Conservation (phyloP, 2,329 filamentous ascomycete genomes). For the Pezicula carpinea region DNA sequence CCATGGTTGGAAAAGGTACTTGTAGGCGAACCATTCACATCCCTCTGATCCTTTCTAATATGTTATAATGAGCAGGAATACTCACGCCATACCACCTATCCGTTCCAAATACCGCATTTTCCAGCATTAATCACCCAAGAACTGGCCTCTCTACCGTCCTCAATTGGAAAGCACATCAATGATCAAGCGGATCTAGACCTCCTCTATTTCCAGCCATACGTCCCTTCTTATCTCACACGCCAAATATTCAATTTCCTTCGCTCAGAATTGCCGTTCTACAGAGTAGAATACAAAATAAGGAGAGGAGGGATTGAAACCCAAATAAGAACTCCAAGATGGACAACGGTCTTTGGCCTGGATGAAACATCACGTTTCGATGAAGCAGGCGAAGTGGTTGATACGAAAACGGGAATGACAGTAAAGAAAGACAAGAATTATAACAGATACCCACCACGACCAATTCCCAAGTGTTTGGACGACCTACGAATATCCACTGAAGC, state of each 20-base stretch:
- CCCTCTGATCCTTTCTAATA: not conserved
- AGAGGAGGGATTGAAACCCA: conserved; percentile 57
- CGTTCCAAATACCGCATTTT: conserved; percentile 44
- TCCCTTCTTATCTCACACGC: conserved; percentile 50
- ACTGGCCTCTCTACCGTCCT: conserved; percentile 42
- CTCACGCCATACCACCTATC: conserved; percentile 42
- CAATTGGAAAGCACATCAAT: conserved; percentile 51
- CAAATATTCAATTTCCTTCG: conserved; percentile 68
- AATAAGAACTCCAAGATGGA: conserved; percentile 56
- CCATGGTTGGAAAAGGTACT: too few species aligned
- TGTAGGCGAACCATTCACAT: not conserved
- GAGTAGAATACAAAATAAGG: conserved; percentile 69
- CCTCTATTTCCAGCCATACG: conserved; percentile 70
- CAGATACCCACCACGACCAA: conserved; percentile 58
- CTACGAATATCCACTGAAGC: conserved; percentile 60
- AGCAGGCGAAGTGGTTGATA: conserved; percentile 38
- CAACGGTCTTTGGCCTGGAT: conserved; percentile 53
- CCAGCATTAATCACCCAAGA: conserved; percentile 34
- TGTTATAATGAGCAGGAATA: conserved; percentile 11
- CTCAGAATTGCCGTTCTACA: conserved; percentile 68
- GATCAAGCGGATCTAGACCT: conserved; percentile 69
- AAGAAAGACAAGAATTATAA: conserved; percentile 49
- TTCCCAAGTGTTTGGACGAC: conserved; percentile 64
- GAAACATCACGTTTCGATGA: conserved; percentile 58
- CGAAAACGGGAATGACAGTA: conserved; percentile 35